These are phyloP conservation scores for Capronia epimyces DNA, from an alignment of 2,329 filamentous ascomycete genomes.

Conservation along the genomic window DNA sequence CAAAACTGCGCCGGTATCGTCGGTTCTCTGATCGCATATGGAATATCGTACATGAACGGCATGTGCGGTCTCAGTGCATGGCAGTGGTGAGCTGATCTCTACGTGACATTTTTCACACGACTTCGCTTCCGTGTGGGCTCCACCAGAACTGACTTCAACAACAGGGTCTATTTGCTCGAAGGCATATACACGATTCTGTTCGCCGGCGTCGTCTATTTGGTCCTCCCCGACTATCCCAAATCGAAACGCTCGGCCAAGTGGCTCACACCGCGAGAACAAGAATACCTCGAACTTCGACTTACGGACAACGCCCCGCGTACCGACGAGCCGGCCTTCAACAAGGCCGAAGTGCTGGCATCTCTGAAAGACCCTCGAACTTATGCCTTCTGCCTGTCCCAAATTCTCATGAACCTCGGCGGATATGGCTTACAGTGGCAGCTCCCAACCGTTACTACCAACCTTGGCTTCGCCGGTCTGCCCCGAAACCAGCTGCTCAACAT, in stretches of 20 bases:
- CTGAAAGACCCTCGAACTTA: slow-evolving; percentile 42
- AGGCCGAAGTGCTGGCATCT: slow-evolving; percentile 37
- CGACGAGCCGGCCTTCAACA: slow-evolving; percentile 38
- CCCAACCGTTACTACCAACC: slow-evolving; percentile 39
- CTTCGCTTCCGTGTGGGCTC: not conserved
- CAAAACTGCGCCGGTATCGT: slow-evolving; percentile 36
- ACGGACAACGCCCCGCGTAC: slow-evolving; percentile 41
- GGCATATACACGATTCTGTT: slow-evolving; percentile 42
- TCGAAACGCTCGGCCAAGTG: slow-evolving; percentile 41
- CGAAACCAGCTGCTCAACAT: slow-evolving; percentile 45
- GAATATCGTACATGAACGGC: slow-evolving; percentile 27
- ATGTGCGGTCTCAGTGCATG: slow-evolving; percentile 27
- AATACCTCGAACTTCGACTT: slow-evolving; percentile 46
- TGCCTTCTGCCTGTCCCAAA: slow-evolving; percentile 46
- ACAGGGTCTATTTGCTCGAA: slow-evolving; percentile 42
- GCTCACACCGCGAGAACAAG: slow-evolving; percentile 45
- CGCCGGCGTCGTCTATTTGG: slow-evolving; percentile 35
- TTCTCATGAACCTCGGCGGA: slow-evolving; percentile 45
- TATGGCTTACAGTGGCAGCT: slow-evolving; percentile 43
- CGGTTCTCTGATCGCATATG: slow-evolving; percentile 33
- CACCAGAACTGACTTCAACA: not conserved
- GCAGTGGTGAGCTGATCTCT: slow-evolving; percentile 22
- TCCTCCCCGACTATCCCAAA: slow-evolving; percentile 45
- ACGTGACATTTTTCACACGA: too few species aligned
- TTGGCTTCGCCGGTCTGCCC: slow-evolving; percentile 41